These are phyloP conservation scores for Heritiera littoralis DNA, from an alignment of 345 rosid species.

Conservation along the genomic window DNA sequence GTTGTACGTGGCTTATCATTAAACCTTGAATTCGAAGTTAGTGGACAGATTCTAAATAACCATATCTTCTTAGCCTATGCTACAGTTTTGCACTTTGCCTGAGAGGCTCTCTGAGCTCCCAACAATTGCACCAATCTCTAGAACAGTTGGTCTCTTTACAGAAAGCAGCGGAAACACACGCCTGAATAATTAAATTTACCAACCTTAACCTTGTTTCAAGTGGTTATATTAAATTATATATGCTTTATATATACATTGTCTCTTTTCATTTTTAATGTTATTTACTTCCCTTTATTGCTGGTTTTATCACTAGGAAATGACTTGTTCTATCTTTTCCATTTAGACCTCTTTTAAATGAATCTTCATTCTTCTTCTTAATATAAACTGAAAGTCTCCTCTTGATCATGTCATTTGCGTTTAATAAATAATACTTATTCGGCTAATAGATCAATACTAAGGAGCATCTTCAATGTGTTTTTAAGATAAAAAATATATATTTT, in stretches of 20 bases:
- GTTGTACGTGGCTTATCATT: slow-evolving; percentile 6
- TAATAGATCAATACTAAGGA: too few species aligned
- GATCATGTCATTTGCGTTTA: too few species aligned
- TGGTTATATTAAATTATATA: neutral
- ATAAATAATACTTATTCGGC: too few species aligned
- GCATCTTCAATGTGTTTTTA: too few species aligned
- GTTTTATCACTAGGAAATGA: neutral
- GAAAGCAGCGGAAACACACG: slow-evolving; percentile 19
- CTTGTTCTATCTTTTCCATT: too few species aligned
- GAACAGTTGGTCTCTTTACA: slow-evolving; percentile 9
- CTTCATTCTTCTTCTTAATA: too few species aligned
- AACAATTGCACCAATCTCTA: slow-evolving; percentile 29
- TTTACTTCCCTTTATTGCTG: neutral
- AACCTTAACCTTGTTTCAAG: neutral
- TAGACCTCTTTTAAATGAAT: too few species aligned
- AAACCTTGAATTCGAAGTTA: neutral
- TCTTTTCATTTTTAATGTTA: too few species aligned
- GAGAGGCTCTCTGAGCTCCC: neutral
- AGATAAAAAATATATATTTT: too few species aligned
- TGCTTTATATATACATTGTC: neutral
- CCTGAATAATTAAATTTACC: slow-evolving; percentile 6
- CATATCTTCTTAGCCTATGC: neutral
- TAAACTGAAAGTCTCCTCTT: too few species aligned
- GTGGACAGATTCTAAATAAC: slow-evolving; percentile 15
- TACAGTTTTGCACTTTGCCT: slow-evolving; percentile 1